These are phyloP conservation scores for Chrysoporthe austroafricana DNA, from an alignment of 2,329 filamentous ascomycete species.

Conservation along the genomic window DNA sequence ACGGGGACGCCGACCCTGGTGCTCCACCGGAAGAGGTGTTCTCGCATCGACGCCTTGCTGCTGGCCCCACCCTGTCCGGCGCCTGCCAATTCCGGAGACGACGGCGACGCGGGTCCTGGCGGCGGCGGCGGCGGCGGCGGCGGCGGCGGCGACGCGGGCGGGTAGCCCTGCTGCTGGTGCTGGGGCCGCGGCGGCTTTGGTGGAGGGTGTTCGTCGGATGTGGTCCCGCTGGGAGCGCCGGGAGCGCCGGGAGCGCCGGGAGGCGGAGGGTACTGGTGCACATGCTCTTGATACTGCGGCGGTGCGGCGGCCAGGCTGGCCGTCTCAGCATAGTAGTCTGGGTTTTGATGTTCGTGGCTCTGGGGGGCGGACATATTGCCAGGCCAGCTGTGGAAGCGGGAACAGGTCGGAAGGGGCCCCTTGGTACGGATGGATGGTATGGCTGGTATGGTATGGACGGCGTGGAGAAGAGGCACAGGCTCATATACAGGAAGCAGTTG, in stretches of 20 bases:
- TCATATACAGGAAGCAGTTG: not conserved
- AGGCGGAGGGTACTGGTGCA: constrained; percentile 18
- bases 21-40: constrained; percentile 34
- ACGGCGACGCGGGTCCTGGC: not conserved
- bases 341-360: constrained; percentile 15
- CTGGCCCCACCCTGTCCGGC: not conserved
- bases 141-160: not conserved
- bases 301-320: constrained; percentile 1
- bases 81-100: not conserved
- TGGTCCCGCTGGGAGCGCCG: not conserved
- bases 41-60: constrained; percentile 27
- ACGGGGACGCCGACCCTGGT: constrained; percentile 58
- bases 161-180: constrained; percentile 11
- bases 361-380: constrained; percentile 6
- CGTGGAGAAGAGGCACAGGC: too few species aligned
- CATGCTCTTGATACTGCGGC: constrained; percentile 7
- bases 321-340: constrained; percentile 19
- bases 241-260: not conserved
- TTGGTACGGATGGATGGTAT: not conserved
- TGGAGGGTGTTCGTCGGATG: not conserved
- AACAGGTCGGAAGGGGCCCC: not conserved
- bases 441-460: too few species aligned
- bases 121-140: not conserved
- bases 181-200: constrained; percentile 14
- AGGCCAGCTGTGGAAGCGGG: not conserved